A percentile compares a stretch with the other conserved stretches of the same genome.
These are phyloP conservation scores for Podospora bellae-mahoneyi DNA, from an alignment of 495 filamentous ascomycete genomes.

Conservation along the genomic window DNA sequence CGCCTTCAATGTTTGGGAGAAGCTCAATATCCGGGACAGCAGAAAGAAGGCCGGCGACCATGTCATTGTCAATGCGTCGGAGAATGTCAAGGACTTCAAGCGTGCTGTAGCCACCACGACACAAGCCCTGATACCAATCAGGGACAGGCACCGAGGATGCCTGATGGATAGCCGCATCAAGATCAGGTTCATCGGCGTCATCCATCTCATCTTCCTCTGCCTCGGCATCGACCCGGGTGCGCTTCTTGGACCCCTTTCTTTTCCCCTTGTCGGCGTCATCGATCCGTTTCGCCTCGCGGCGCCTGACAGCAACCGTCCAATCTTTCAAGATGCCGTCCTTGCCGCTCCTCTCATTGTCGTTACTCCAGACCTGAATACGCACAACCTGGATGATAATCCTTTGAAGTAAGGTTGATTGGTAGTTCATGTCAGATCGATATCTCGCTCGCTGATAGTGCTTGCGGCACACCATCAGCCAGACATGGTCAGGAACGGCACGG, in stretches of 20 bases:
- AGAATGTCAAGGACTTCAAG: slow-evolving; percentile 39
- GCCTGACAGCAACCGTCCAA: slow-evolving; percentile 50
- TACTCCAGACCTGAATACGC: slow-evolving; percentile 59
- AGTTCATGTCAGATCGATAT: slow-evolving; percentile 61
- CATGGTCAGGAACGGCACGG: slow-evolving; percentile 56
- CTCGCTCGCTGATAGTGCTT: slow-evolving; percentile 80
- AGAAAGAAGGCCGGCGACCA: slow-evolving; percentile 26
- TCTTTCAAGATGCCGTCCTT: slow-evolving; percentile 42
- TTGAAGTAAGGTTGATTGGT: slow-evolving; percentile 58
- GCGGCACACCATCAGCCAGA: slow-evolving; percentile 73
- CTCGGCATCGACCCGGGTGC: slow-evolving; percentile 30
- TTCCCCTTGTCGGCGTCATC: slow-evolving; percentile 32
- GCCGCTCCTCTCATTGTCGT: slow-evolving; percentile 33
- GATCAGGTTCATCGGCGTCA: slow-evolving; percentile 14
- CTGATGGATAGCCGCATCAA: slow-evolving; percentile 8
- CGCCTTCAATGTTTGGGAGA: slow-evolving; percentile 52
- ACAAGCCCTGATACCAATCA: slow-evolving; percentile 38
- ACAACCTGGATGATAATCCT: slow-evolving; percentile 53
- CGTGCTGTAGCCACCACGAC: slow-evolving; percentile 37
- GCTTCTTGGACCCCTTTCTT: slow-evolving; percentile 23
- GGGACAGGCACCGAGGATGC: slow-evolving; percentile 37
- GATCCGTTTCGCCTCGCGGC: slow-evolving; percentile 48
- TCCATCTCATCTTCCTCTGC: slow-evolving; percentile 27
- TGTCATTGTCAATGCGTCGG: slow-evolving; percentile 31
- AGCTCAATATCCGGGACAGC: slow-evolving; percentile 67